Evolutionary conservation across 1,139 yeast species (phyloP), one percentile per base, ranked within the genome.

Genomic region (Yamadazyma kanchanaburiensis): DNA sequence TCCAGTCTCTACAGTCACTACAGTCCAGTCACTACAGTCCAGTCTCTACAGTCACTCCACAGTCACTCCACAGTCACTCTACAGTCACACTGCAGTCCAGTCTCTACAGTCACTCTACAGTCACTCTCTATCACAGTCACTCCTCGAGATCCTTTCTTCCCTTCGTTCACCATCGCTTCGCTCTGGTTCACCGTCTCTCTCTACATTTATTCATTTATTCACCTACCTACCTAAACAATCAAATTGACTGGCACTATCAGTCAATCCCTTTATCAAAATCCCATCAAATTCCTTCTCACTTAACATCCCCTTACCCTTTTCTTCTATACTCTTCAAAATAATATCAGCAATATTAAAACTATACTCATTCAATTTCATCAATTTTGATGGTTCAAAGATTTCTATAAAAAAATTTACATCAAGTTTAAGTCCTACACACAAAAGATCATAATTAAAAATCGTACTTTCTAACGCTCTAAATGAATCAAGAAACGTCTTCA

Each of bases 401-500:
- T 63, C 67, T 38, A 58, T 56, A 34, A 67, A 59, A 33, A 66
- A 68, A 35, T 60, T 58, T 12, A 58, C 52, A 38, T 66, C 71
- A 25, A 67, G 48, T 37, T 58, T 59, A 37, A 64, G 53, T 33
- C 62, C 63, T 4, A 42, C 35, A 19, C 49, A 38, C 4, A 43
- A 26, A 12, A 33, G 43, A 22, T 46, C 40, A 8, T 40, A 38
- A 23, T 41, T 31, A 4, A 26, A 25, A 10, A 48, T 32, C 24
- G 51, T 42, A 4, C 36, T 28, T 19, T 50, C 46, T 11, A 56
- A 34, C 20, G 43, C 33, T 37, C 70, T 40, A 25, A 63, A 45
- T 27, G 55, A 49, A 35, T 57, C 68, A 36, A 66, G 48, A 15
- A 62, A 53, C 20, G 46, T 53, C 40, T 61, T 60, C 34, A 65